Base-by-base conservation (phyloP, 73 alveolate genomes). In the Blepharisma stoltei region DNA sequence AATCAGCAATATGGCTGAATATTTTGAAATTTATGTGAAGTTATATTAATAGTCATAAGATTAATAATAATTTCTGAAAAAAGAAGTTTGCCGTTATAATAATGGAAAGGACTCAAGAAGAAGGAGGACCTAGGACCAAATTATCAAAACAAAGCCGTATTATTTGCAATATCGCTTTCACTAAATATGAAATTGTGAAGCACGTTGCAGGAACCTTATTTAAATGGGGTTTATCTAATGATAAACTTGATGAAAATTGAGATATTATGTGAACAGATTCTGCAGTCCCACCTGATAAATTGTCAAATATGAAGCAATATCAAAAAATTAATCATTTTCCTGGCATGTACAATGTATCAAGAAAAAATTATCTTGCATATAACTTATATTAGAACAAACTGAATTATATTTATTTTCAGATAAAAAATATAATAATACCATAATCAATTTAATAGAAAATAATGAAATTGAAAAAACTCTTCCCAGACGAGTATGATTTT, bases 401-500 rank as follows among this genome's bases (percentile, higher is more conserved):
- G n/a, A n/a, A n/a, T n/a, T n/a, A n/a, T n/a, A n/a, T n/a, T n/a
- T n/a, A n/a, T n/a, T n/a, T n/a, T n/a, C n/a, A n/a, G n/a, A n/a
- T n/a, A n/a, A n/a, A n/a, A n/a, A n/a, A n/a, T n/a, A n/a, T n/a
- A n/a, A n/a, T n/a, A n/a, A n/a, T n/a, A n/a, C n/a, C n/a, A n/a
- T n/a, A n/a, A n/a, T n/a, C n/a, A n/a, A n/a, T n/a, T n/a, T n/a
- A n/a, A n/a, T n/a, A n/a, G n/a, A n/a, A n/a, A n/a, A n/a, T n/a
- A 49, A 66, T 78, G 50, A 90, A 76, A 67, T 77, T 92, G 90
- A 49, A 88, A 47, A 67, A 77, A 47, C 27, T 73, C 65, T 84
- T 60, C 65, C 99, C 97, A 2, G 90, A 92, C 4, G 96, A 92
- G 21, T 94, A 80, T 81, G 84, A 92, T 69, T 94, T 89, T 88